A percentile compares a stretch with the other conserved stretches of the same genome.
Conservation (phyloP, 257 asterid genomes). For the Nicotiana tabacum region DNA sequence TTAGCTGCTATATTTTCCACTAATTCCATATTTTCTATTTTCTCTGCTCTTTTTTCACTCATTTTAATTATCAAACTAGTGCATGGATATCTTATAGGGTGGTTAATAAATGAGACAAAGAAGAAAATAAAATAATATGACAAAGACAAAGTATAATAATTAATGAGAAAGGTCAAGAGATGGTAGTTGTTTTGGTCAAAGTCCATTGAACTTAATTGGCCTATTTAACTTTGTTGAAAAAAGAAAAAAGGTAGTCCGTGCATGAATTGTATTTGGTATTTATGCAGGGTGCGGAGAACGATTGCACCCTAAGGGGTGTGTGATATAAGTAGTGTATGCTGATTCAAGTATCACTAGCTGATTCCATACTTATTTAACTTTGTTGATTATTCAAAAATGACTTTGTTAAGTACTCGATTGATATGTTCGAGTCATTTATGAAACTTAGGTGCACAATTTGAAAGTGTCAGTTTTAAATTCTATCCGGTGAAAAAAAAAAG, state of each 20-base stretch:
- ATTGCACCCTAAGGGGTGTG: no score
- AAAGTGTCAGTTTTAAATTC: background rate
- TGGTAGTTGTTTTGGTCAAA: conserved; percentile 3
- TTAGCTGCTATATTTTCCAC: background rate
- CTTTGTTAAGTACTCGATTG: background rate
- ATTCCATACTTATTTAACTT: background rate
- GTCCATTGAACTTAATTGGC: background rate
- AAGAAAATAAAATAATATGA: background rate
- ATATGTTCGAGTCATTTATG: background rate
- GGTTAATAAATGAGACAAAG: background rate
- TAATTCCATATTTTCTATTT: background rate
- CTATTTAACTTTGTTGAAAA: background rate
- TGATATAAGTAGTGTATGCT: no score
- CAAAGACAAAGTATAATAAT: background rate
- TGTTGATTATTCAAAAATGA: background rate
- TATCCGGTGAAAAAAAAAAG: no score
- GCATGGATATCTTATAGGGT: conserved; percentile 6
- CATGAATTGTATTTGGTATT: no score
- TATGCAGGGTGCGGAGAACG: no score
- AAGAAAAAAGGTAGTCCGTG: no score
- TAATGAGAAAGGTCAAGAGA: background rate
- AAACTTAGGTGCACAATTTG: background rate
- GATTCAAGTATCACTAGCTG: no score
- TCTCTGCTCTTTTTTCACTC: background rate
- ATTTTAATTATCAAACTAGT: background rate